A percentile compares a stretch with the other conserved stretches of the same genome.
These are phyloP conservation scores for Westerdykella ornata DNA, from an alignment of 2,329 filamentous ascomycete genomes.

Conservation along the genomic window DNA sequence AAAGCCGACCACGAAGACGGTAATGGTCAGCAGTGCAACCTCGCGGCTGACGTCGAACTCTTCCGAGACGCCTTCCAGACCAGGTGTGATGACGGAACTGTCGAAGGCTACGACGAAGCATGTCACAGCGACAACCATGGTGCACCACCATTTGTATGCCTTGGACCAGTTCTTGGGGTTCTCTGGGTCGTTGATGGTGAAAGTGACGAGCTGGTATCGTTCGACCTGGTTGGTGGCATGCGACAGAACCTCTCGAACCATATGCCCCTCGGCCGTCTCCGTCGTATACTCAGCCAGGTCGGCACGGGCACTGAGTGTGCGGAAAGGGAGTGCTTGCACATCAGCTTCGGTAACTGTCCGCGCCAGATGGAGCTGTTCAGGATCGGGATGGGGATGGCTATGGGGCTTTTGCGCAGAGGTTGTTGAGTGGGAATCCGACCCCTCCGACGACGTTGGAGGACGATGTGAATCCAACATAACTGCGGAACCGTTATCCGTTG, in stretches of 20 bases:
- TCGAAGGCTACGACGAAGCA: slow-evolving; percentile 46
- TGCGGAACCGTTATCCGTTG: background rate
- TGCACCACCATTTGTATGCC: slow-evolving; percentile 67
- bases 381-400: slow-evolving; percentile 3
- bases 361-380: background rate
- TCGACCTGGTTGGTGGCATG: slow-evolving; percentile 47
- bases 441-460: background rate
- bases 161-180: slow-evolving; percentile 86
- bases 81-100: slow-evolving; percentile 71
- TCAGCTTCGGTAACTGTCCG: slow-evolving; percentile 30
- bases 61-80: slow-evolving; percentile 57
- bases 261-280: slow-evolving; percentile 57
- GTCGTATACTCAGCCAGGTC: slow-evolving; percentile 58
- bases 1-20: slow-evolving; percentile 75
- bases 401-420: slow-evolving; percentile 3
- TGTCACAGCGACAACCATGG: slow-evolving; percentile 67
- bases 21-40: slow-evolving; percentile 64
- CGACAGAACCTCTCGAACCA: slow-evolving; percentile 51
- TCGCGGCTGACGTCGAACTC: slow-evolving; percentile 65
- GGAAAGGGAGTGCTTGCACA: slow-evolving; percentile 56
- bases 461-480: background rate
- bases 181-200: slow-evolving; percentile 62
- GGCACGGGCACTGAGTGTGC: slow-evolving; percentile 53
- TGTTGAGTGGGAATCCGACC: slow-evolving; percentile 43
- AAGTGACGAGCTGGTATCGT: slow-evolving; percentile 60